A percentile compares a stretch with the other conserved stretches of the same genome.
phyloP scores from a whole-genome alignment of 371 early-diverging fungal genomes.

The Chytridium lagenaria region DNA sequence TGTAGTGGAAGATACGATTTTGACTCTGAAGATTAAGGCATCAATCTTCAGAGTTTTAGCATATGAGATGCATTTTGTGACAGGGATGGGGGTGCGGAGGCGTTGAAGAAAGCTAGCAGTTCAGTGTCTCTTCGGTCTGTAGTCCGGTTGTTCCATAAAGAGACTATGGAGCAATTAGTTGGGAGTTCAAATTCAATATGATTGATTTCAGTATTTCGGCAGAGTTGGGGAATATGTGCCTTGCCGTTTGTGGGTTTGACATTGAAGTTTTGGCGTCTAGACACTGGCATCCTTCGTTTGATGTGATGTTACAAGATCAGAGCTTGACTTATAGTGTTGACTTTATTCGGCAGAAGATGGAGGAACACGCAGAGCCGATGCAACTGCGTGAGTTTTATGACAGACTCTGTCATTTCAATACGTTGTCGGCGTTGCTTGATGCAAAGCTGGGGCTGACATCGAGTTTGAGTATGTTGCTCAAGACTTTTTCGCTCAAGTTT shows the following conservation, averaged over 20 bases:
- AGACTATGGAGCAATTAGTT: too few relatives aligned
- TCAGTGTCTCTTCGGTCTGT: not conserved
- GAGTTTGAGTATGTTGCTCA: not conserved
- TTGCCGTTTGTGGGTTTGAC: not conserved
- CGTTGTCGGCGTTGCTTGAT: not conserved
- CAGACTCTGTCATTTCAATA: not conserved
- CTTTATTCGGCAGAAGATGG: not conserved
- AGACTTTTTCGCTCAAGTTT: not conserved
- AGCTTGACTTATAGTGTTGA: not conserved
- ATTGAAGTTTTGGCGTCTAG: not conserved
- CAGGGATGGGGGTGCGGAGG: not conserved
- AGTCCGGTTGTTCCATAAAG: too few relatives aligned
- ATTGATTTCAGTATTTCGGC: too few relatives aligned
- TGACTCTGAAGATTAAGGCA: constrained; percentile 4
- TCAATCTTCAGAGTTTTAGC: constrained; percentile 39
- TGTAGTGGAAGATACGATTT: not conserved
- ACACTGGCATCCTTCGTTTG: not conserved
- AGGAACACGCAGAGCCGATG: not conserved
- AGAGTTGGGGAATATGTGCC: too few relatives aligned
- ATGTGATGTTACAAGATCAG: not conserved
- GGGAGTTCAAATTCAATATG: too few relatives aligned
- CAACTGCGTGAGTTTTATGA: not conserved
- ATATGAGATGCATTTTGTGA: constrained; percentile 36
- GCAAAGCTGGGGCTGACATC: not conserved
- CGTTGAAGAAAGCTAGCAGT: not conserved